Evolutionary conservation across 352 stramenopile species (phyloP).

Genomic region (Phytophthora niederhauseri): DNA sequence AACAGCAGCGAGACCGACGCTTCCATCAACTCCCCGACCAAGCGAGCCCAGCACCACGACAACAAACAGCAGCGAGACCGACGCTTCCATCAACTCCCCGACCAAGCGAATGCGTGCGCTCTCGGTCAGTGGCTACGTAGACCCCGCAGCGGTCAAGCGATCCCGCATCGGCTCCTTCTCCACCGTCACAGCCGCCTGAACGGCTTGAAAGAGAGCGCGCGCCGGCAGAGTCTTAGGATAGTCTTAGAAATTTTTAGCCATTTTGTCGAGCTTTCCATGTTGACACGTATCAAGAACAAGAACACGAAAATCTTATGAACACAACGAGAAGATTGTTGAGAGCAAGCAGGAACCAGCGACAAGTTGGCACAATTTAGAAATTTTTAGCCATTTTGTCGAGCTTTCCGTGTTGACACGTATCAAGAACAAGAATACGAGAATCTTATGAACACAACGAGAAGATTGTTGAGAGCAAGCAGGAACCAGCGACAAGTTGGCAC

Average conservation of each 20-base stretch:
- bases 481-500: constrained; percentile 26
- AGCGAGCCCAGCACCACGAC: constrained; percentile 48
- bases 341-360: constrained; percentile 21
- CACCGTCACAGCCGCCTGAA: constrained; percentile 46
- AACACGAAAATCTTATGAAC: constrained; percentile 32
- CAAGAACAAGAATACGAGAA: constrained; percentile 30
- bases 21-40: constrained; percentile 67
- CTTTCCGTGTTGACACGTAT: constrained; percentile 22
- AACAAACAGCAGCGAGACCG: constrained; percentile 34
- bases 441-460: constrained; percentile 19
- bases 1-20: constrained; percentile 40
- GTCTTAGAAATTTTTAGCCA: constrained; percentile 31
- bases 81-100: constrained; percentile 58
- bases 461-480: constrained; percentile 1
- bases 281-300: constrained; percentile 22
- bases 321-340: not conserved
- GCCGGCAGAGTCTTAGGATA: constrained; percentile 29
- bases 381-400: constrained; percentile 31
- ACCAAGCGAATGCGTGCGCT: constrained; percentile 82
- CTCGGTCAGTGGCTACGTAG: constrained; percentile 64
- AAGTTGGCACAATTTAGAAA: constrained; percentile 27
- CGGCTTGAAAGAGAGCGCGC: constrained; percentile 1
- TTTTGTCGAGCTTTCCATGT: constrained; percentile 32
- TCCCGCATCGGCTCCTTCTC: constrained; percentile 68
- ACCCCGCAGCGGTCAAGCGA: constrained; percentile 60